Evolutionary conservation across 805 yeast species (phyloP).

Genomic region (Yarrowia alimentaria): DNA sequence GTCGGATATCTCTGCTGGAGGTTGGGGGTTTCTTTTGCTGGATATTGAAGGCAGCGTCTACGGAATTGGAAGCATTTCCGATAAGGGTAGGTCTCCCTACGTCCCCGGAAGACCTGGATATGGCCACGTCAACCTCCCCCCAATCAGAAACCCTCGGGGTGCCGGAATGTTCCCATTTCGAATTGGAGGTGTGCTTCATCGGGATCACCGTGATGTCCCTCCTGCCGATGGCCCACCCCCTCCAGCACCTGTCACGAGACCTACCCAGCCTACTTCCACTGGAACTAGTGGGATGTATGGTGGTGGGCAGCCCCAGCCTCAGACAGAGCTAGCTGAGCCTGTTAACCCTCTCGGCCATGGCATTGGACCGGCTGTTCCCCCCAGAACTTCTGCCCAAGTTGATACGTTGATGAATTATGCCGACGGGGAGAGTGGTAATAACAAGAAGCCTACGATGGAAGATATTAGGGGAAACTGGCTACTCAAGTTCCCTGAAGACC

Average conservation of each 20-base stretch:
- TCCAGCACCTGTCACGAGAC: not conserved
- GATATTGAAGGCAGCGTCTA: slow-evolving; percentile 56
- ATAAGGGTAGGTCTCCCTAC: slow-evolving; percentile 27
- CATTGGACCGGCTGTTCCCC: slow-evolving; percentile 24
- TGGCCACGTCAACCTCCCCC: not conserved
- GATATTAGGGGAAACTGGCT: slow-evolving; percentile 17
- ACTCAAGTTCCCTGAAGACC: slow-evolving; percentile 15
- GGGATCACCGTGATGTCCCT: not conserved
- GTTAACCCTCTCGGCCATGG: slow-evolving; percentile 28
- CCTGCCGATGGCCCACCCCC: slow-evolving; percentile 4
- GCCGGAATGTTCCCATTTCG: slow-evolving; percentile 4
- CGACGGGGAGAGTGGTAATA: not conserved
- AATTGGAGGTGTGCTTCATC: not conserved
- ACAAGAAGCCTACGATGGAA: not conserved
- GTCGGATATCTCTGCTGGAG: slow-evolving; percentile 58
- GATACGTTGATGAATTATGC: slow-evolving; percentile 9
- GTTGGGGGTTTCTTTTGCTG: slow-evolving; percentile 60
- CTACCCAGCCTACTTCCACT: not conserved
- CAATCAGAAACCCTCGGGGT: slow-evolving; percentile 8
- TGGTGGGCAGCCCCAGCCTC: slow-evolving; percentile 2
- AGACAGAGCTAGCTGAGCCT: not conserved
- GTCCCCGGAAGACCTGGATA: not conserved
- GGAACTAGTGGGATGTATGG: slow-evolving; percentile 12
- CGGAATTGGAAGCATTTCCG: slow-evolving; percentile 47
- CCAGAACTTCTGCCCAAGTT: slow-evolving; percentile 5